Evolutionary conservation across 1,284 basidiomycete species (phyloP).

Genomic region (Moesziomyces globuligerus): DNA sequence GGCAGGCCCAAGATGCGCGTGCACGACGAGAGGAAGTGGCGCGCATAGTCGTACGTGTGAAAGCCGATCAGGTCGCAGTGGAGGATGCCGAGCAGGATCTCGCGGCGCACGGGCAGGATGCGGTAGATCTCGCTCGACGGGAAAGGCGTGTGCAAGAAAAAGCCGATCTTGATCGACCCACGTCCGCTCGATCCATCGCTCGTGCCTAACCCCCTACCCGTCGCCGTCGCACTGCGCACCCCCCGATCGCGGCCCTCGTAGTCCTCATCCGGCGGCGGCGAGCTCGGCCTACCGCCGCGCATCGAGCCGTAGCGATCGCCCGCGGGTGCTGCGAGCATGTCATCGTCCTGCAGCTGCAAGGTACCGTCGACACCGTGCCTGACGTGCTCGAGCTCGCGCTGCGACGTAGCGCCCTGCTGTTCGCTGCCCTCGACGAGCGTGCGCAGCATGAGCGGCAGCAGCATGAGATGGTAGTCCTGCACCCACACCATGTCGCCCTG

Average conservation of each 20-base stretch:
- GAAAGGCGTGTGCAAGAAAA: conserved; percentile 98
- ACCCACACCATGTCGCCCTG: conserved; percentile 92
- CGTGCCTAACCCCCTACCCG: conserved; percentile 47
- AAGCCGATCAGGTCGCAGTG: conserved; percentile 89
- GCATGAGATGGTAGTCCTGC: conserved; percentile 77
- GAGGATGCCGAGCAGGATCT: conserved; percentile 92
- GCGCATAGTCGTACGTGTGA: conserved; percentile 99
- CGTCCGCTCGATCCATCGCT: conserved; percentile 57
- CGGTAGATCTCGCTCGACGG: conserved; percentile 95
- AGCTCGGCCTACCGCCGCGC: conserved; percentile 7
- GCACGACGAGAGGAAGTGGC: conserved; percentile 97
- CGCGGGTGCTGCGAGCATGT: conserved; percentile 53
- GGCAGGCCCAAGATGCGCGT: conserved; percentile 94
- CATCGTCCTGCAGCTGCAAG: conserved; percentile 51
- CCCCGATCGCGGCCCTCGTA: conserved; percentile 24
- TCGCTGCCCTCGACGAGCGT: conserved; percentile 77
- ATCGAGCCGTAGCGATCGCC: conserved; percentile 10
- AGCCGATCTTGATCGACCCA: conserved; percentile 76
- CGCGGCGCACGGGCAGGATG: conserved; percentile 90
- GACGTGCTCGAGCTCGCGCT: conserved; percentile 61
- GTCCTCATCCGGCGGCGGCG: conserved; percentile 21
- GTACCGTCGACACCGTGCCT: conserved; percentile 60
- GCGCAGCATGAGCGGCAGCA: conserved; percentile 92
- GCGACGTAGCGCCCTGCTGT: conserved; percentile 69
- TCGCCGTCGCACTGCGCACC: conserved; percentile 18